Evolutionary conservation across 352 stramenopile genomes (phyloP), one percentile per base, ranked within the genome.

Genomic region (Phytophthora pisi): DNA sequence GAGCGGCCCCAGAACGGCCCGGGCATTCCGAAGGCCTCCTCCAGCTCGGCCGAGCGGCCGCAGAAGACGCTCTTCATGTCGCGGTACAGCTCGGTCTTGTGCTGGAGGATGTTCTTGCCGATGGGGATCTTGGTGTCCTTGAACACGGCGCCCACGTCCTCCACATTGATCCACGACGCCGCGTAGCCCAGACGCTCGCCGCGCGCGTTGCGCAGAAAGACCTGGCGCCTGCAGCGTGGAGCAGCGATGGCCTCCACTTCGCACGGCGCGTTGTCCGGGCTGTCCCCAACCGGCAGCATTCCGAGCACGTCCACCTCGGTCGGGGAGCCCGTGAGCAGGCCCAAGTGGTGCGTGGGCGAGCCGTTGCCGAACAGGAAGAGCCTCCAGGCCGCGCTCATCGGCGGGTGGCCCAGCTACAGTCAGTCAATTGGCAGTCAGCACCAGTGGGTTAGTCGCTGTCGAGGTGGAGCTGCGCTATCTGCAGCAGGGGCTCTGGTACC

Each of bases 31-130:
- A 96, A 96, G 15, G 81, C 81, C 30, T 70, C 60, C 61, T 90
- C 86, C 15, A 96, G 64, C 40, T 80, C 75, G 9, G 26, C 6
- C 26, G 79, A 91, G 23, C 74, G 55, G 13, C 88, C 88, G 51
- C 82, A 89, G 66, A 89, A 93, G 31, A 96, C 84, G 58, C 72
- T 86, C 63, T 89, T 89, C 81, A 96, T 94, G 59, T 96, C 88
- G 5, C 88, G 88, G 54, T 91, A 96, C 34, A 96, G 79, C 70
- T 96, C 88, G 1, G 84, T 93, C 70, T 88, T 88, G 70, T 93
- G 85, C 69, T 87, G 76, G 24, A 90, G 54, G 50, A 96, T 93
- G 72, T 92, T 93, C 59, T 87, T 84, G 61, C 88, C 86, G 40
- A 96, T 96, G 6, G 88, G 88, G 60, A 91, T 82, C 64, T 84